Conservation (phyloP, 306 rosid species). For the Rosa multiflora region DNA sequence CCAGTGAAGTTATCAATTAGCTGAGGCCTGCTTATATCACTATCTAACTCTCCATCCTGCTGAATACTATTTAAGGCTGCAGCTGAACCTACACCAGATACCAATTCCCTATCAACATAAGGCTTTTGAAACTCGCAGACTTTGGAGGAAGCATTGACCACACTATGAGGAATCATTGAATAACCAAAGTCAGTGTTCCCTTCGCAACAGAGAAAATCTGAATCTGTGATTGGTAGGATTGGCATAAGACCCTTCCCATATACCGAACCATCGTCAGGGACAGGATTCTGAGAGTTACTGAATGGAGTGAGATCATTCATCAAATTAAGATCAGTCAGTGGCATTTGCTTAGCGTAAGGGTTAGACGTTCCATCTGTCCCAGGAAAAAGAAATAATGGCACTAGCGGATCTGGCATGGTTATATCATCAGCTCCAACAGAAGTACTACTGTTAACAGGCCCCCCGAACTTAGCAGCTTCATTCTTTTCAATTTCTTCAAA, state of each 20-base stretch:
- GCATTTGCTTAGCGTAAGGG: slow-evolving; percentile 8
- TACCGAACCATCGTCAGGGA: slow-evolving; percentile 2
- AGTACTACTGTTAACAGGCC: not conserved
- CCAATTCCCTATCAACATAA: slow-evolving; percentile 19
- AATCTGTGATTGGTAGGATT: not conserved
- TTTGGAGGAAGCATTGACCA: slow-evolving; percentile 13
- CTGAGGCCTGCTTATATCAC: slow-evolving; percentile 25
- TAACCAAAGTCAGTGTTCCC: slow-evolving; percentile 27
- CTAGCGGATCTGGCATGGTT: not conserved
- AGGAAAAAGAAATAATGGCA: slow-evolving; percentile 28
- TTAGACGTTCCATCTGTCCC: slow-evolving; percentile 19
- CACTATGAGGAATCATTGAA: slow-evolving; percentile 15
- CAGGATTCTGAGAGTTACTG: slow-evolving; percentile 25
- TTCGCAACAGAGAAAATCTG: slow-evolving; percentile 3
- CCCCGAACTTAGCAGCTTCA: slow-evolving; percentile 15
- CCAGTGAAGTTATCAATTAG: slow-evolving; percentile 19
- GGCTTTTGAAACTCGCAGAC: slow-evolving; percentile 23
- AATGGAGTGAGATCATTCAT: slow-evolving; percentile 26
- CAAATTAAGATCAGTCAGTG: slow-evolving; percentile 9
- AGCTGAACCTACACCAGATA: not conserved
- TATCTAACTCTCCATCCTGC: slow-evolving; percentile 24
- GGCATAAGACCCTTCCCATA: slow-evolving; percentile 7
- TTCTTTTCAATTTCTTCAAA: slow-evolving; percentile 19
- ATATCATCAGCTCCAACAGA: slow-evolving; percentile 18
- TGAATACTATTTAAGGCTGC: slow-evolving; percentile 24